A percentile compares a stretch with the other conserved stretches of the same genome.
phyloP scores from a whole-genome alignment of 2,329 filamentous ascomycete species.

The Xylaria sp. region DNA sequence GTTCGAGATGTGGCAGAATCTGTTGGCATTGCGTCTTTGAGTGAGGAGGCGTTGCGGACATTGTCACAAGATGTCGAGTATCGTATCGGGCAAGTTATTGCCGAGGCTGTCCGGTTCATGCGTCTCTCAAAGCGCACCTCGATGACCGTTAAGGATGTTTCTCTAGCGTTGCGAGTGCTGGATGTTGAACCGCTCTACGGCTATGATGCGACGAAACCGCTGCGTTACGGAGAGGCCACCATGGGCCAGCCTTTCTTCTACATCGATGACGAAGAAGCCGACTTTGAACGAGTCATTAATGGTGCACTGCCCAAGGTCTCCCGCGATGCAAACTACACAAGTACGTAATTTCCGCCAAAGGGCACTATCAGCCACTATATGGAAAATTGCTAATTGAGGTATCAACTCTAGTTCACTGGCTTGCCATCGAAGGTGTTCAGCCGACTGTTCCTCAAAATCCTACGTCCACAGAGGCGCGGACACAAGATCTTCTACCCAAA shows the following conservation, averaged over 20 bases:
- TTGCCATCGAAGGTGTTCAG: constrained; percentile 96
- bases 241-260: constrained; percentile 96
- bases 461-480: constrained; percentile 82
- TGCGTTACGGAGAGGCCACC: constrained; percentile 93
- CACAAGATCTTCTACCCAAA: constrained; percentile 88
- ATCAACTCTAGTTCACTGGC: constrained; percentile 80
- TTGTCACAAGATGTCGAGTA: constrained; percentile 96
- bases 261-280: constrained; percentile 97
- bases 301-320: constrained; percentile 94
- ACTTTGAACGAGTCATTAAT: constrained; percentile 99
- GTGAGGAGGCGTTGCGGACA: constrained; percentile 86
- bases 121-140: constrained; percentile 87
- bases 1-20: constrained; percentile 96
- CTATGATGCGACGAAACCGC: constrained; percentile 89
- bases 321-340: constrained; percentile 89
- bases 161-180: constrained; percentile 83
- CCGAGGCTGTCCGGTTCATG: constrained; percentile 97
- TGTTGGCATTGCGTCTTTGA: constrained; percentile 83
- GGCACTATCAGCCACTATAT: neutral
- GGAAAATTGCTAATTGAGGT: constrained; percentile 29
- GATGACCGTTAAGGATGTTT: constrained; percentile 88
- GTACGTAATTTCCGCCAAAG: constrained; percentile 57
- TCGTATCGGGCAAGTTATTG: constrained; percentile 89
- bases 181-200: constrained; percentile 96
- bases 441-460: constrained; percentile 97